Percentiles rank a stretch among this genome's conserved stretches.
Evolutionary conservation across 2,329 filamentous ascomycete species (phyloP).

Genomic region (Bipolaris bicolor): DNA sequence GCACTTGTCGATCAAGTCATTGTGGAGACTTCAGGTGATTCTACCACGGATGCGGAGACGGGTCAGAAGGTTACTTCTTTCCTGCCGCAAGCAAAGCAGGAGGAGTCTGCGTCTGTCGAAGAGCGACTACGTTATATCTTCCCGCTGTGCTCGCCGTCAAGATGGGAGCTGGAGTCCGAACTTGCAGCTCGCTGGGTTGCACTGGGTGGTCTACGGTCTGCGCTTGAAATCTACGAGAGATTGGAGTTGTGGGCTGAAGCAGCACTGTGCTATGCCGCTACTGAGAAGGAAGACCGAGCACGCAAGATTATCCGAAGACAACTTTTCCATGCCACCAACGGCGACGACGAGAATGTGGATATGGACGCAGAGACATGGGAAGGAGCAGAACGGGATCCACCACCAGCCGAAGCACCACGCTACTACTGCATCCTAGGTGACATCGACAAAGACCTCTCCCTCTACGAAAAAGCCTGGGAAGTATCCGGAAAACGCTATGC

Average conservation of each 20-base stretch:
- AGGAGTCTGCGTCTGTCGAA: slow-evolving; percentile 77
- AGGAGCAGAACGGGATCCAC: slow-evolving; percentile 71
- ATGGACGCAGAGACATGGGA: slow-evolving; percentile 61
- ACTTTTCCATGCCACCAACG: slow-evolving; percentile 71
- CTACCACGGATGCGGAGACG: slow-evolving; percentile 33
- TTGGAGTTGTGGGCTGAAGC: slow-evolving; percentile 94
- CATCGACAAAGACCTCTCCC: slow-evolving; percentile 72
- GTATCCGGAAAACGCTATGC: slow-evolving; percentile 82
- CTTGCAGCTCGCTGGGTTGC: slow-evolving; percentile 90
- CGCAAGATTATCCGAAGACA: slow-evolving; percentile 76
- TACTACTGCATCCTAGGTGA: slow-evolving; percentile 95
- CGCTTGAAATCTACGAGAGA: slow-evolving; percentile 93
- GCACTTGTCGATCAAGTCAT: slow-evolving; percentile 95
- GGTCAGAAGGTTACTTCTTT: slow-evolving; percentile 71
- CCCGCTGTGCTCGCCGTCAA: slow-evolving; percentile 78
- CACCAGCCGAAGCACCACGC: slow-evolving; percentile 82
- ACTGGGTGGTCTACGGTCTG: slow-evolving; percentile 84
- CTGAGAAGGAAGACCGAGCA: slow-evolving; percentile 83
- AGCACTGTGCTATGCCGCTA: slow-evolving; percentile 82
- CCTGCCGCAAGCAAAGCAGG: slow-evolving; percentile 74
- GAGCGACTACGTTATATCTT: slow-evolving; percentile 85
- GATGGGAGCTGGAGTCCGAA: slow-evolving; percentile 95
- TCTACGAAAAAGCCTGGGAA: slow-evolving; percentile 88
- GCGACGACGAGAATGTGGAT: slow-evolving; percentile 46
- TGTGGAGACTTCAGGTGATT: slow-evolving; percentile 70